These are phyloP conservation scores for Emergomyces africanus DNA, from an alignment of 2,329 filamentous ascomycete genomes.

Conservation along the genomic window DNA sequence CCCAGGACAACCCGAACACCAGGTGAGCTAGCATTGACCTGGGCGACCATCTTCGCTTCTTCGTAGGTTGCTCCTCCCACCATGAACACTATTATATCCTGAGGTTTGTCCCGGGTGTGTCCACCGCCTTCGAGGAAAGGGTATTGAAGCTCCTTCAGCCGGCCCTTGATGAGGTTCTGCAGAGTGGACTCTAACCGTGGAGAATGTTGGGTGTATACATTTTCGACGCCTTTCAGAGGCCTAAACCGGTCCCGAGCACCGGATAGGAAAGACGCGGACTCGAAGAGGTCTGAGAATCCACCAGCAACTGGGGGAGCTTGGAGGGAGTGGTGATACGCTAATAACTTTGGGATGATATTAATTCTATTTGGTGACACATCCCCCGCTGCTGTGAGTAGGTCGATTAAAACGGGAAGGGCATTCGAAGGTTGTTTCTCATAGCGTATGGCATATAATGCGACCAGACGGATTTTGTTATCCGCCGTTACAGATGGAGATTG, in stretches of 20 bases:
- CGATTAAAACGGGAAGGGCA: slow-evolving; percentile 69
- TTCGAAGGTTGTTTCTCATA: slow-evolving; percentile 81
- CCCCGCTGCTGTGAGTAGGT: slow-evolving; percentile 75
- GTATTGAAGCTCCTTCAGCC: slow-evolving; percentile 73
- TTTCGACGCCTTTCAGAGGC: slow-evolving; percentile 92
- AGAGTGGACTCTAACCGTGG: slow-evolving; percentile 75
- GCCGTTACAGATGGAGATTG: slow-evolving; percentile 63
- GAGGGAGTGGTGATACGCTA: slow-evolving; percentile 76
- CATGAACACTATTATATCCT: slow-evolving; percentile 93
- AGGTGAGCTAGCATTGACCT: slow-evolving; percentile 81
- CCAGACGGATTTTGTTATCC: slow-evolving; percentile 76
- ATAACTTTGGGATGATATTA: slow-evolving; percentile 66
- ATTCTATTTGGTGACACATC: slow-evolving; percentile 63
- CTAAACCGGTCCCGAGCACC: slow-evolving; percentile 81
- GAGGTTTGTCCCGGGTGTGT: slow-evolving; percentile 83
- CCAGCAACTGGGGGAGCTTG: slow-evolving; percentile 63
- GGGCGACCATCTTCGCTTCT: slow-evolving; percentile 91
- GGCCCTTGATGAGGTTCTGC: slow-evolving; percentile 86
- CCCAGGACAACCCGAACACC: slow-evolving; percentile 82
- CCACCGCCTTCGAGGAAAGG: slow-evolving; percentile 86
- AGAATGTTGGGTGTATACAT: slow-evolving; percentile 96
- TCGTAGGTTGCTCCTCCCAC: slow-evolving; percentile 91
- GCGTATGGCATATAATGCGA: slow-evolving; percentile 87
- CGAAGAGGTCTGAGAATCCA: slow-evolving; percentile 83
- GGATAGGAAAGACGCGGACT: slow-evolving; percentile 80